Percentiles rank a stretch among this genome's conserved stretches.
Conservation (phyloP, 257 asterid genomes). For the Plantago major region DNA sequence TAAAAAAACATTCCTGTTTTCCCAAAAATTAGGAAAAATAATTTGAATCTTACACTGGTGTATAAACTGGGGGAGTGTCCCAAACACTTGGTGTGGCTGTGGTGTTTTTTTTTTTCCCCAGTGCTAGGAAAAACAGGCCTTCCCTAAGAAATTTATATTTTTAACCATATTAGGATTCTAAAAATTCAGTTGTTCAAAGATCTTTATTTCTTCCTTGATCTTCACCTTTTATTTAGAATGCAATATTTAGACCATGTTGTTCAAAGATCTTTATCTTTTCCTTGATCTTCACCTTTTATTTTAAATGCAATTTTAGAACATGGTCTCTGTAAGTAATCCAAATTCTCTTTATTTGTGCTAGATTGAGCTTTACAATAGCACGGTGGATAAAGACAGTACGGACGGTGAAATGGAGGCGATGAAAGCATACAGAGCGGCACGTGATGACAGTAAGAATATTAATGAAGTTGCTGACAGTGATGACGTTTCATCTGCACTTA, state of each 20-base stretch:
- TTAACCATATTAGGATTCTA: background rate
- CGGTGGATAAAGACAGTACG: constrained; percentile 75
- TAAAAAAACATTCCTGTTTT: too few relatives aligned
- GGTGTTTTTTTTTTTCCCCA: too few relatives aligned
- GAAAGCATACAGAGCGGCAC: constrained; percentile 82
- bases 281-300: too few relatives aligned
- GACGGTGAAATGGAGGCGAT: constrained; percentile 71
- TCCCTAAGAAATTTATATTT: background rate
- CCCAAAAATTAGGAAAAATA: too few relatives aligned
- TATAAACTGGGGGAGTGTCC: too few relatives aligned
- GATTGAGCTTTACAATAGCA: constrained; percentile 82
- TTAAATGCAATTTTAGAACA: too few relatives aligned
- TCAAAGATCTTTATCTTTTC: too few relatives aligned
- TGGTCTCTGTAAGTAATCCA: background rate
- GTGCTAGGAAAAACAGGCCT: too few relatives aligned
- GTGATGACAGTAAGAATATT: constrained; percentile 61
- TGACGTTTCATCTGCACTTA: constrained; percentile 82
- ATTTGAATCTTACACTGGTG: too few relatives aligned
- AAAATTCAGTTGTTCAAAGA: too few relatives aligned
- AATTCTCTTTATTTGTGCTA: constrained; percentile 11
- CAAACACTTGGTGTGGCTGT: too few relatives aligned
- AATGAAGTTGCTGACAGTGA: constrained; percentile 57
- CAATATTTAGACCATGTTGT: background rate
- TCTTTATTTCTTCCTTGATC: too few relatives aligned
- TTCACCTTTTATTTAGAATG: background rate